These are phyloP conservation scores for Hibiscus tridactylites DNA, from an alignment of 345 rosid species.

Conservation along the genomic window DNA sequence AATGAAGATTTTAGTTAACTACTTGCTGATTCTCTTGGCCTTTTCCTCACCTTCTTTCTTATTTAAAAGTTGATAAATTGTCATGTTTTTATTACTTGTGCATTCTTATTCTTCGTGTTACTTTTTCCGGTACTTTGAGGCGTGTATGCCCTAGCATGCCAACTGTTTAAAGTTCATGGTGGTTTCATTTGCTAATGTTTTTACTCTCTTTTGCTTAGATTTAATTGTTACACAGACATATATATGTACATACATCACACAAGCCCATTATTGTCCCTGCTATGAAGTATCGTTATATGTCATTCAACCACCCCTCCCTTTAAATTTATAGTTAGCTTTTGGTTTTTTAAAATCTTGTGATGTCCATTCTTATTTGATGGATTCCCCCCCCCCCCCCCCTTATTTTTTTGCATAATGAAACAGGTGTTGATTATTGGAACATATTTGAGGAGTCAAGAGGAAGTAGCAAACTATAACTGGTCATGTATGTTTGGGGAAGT, in stretches of 20 bases:
- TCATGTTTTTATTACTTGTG: neutral
- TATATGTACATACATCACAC: neutral
- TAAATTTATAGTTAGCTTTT: neutral
- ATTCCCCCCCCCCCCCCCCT: neutral
- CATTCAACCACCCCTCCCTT: neutral
- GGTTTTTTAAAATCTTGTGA: neutral
- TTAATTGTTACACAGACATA: too few relatives aligned
- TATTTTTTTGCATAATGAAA: constrained; percentile 9
- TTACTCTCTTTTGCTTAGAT: neutral
- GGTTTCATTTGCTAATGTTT: constrained; percentile 9
- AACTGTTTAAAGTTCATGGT: neutral
- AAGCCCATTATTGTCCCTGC: too few relatives aligned
- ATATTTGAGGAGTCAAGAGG: constrained; percentile 53
- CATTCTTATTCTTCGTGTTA: neutral
- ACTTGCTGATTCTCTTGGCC: neutral
- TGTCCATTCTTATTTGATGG: neutral
- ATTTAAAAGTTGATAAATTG: neutral
- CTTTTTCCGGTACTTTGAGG: neutral
- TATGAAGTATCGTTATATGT: neutral
- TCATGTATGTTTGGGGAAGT: constrained; percentile 97
- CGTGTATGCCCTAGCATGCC: neutral
- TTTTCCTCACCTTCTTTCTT: neutral
- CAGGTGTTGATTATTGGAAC: constrained; percentile 68
- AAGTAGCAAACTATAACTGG: constrained; percentile 57
- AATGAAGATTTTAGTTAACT: neutral